Base-by-base conservation (phyloP, 306 rosid genomes). In the Luffa aegyptiaca region DNA sequence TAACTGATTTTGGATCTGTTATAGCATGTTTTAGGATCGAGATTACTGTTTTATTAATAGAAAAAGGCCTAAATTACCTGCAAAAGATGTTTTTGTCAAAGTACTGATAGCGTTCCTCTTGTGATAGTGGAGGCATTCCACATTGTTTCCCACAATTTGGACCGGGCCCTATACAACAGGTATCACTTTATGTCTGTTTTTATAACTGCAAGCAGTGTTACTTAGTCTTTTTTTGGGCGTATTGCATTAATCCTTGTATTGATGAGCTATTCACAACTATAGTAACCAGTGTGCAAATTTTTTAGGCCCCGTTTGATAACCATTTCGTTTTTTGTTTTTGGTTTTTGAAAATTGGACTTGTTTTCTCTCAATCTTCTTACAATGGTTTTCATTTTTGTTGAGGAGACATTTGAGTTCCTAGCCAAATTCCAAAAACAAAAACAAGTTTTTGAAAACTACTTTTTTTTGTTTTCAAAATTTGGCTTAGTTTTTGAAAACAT, bases 81-180 rank as follows among this genome's bases (percentile, higher is more conserved):
- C 4, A 59, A 46, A 77, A 76, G 39, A 56, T 59, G 35, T 69
- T 68, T 77, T 77, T 26, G 16, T 21, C 44, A 31, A 3, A 75
- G 85, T 80, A 79, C 86, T 90, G 86, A 92, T 76, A 86, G 4
- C 14, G 68, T 81, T 42, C 82, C 78, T 84, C 35, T 87, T 86
- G 63, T 81, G 81, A 58, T 83, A 92, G 97, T 88, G 98, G 98
- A 75, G 98, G 98, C 9, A 18, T 95, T 77, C 98, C 98, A 31
- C 98, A 95, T 87, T 95, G 98, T 84, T 92, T 95, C 85, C 98
- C 97, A 16, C 98, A 95, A 91, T 95, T 95, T 88, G 98, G 98
- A 84, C 97, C 98, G 3, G 98, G 98, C 70, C 78, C 80, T 11
- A 88, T 95, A 26, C 98, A 95, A 87, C 98, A 92, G 96, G 98